These are phyloP conservation scores for Macrolepiota albuminosa DNA, from an alignment of 768 basidiomycete species.

Conservation along the genomic window DNA sequence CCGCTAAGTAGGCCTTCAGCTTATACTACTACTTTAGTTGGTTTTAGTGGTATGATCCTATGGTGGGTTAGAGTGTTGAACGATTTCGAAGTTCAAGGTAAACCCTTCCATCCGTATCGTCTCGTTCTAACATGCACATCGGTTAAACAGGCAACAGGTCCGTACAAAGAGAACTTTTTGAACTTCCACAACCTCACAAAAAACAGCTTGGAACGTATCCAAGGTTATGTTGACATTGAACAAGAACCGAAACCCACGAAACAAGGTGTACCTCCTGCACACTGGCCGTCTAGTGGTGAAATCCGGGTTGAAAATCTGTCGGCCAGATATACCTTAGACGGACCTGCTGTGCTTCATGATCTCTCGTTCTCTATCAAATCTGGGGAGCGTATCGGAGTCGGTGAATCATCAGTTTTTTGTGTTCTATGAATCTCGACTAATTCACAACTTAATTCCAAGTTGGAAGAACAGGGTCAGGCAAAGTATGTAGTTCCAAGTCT, in stretches of 20 bases:
- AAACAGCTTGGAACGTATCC: constrained; percentile 61
- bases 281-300: constrained; percentile 61
- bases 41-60: constrained; percentile 53
- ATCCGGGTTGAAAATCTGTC: constrained; percentile 49
- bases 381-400: constrained; percentile 57
- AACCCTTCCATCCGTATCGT: not conserved
- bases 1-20: constrained; percentile 10
- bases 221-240: constrained; percentile 57
- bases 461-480: constrained; percentile 42
- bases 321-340: constrained; percentile 50
- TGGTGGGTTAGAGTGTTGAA: constrained; percentile 41
- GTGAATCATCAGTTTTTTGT: constrained; percentile 13
- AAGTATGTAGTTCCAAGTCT: constrained; percentile 21
- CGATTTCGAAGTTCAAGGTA: constrained; percentile 39
- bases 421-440: not conserved
- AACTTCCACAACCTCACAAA: not conserved
- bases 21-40: constrained; percentile 25
- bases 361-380: constrained; percentile 47
- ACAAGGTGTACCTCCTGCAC: constrained; percentile 51
- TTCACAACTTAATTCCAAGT: constrained; percentile 20
- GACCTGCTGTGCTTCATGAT: constrained; percentile 52
- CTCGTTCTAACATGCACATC: constrained; percentile 20
- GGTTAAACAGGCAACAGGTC: constrained; percentile 35
- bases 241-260: constrained; percentile 42
- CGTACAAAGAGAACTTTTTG: not conserved